Evolutionary conservation across 1,284 basidiomycete genomes (phyloP), one percentile per base, ranked within the genome.

Genomic region (Retiboletus flavoniger): DNA sequence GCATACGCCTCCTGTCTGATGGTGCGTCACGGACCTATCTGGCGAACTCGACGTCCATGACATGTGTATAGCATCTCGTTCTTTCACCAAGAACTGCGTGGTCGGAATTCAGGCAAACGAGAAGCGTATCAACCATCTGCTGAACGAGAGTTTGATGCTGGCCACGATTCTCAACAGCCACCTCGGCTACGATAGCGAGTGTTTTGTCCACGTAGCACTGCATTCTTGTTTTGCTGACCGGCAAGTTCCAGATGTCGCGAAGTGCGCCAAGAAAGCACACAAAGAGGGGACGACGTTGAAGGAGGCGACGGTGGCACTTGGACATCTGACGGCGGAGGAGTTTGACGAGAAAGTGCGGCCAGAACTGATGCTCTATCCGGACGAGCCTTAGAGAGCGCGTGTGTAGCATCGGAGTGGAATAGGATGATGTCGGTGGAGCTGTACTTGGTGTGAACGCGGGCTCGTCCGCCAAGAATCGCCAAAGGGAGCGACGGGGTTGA

Each of bases 201-300:
- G 53, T 52, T 39, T 32, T 38, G 13, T 50, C 48, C n/a, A 32
- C 55, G 46, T n/a, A 1, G 11, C 21, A 2, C 7, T 31, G 32
- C 14, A 32, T 19, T 28, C 40, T 13, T 51, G 29, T n/a, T 50
- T 57, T 53, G 49, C 49, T 60, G 32, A 66, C 24, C 24, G 14
- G 47, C 17, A 45, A 24, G 55, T 50, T 56, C 40, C 67, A 95
- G 93, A 97, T 74, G 96, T 98, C 42, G 97, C 97, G 49, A 95
- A 93, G 74, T 95, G 93, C 63, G 97, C 97, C 39, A 99, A 99
- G 84, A 99, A 99, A 75, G 97, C 97, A 14, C 97, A 99, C 82
- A 95, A 91, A 74, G 95, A 99, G 75, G 97, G 95, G 24, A 92
- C 89, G 47, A 99, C 96, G 47, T 72, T 99, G 70, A 97, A 97